These are phyloP conservation scores for sweet orange (Citrus sinensis) DNA, from an alignment of 345 rosid species.

Conservation along the genomic window DVS_A1.0 CM039168.1:16679501-16680000, in stretches of 20 bases:
- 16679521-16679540: constrained; percentile 99
- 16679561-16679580: constrained; percentile 98
- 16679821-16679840: constrained; percentile 89
- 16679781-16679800: constrained; percentile 75
- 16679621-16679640: constrained; percentile 84
- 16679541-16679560: constrained; percentile 97
- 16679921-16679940: background rate
- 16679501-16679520: constrained; percentile 94
- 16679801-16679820: constrained; percentile 94
- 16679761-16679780: constrained; percentile 88
- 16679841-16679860: constrained; percentile 97
- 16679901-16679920: background rate
- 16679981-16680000: too few species aligned
- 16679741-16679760: constrained; percentile 80
- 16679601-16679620: constrained; percentile 78
- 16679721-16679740: constrained; percentile 59
- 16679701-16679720: constrained; percentile 65
- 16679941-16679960: background rate
- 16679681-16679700: constrained; percentile 98
- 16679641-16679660: constrained; percentile 98
- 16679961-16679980: too few species aligned
- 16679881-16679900: background rate
- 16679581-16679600: constrained; percentile 95
- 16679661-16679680: constrained; percentile 96
- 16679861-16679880: constrained; percentile 13